Evolutionary conservation across 2,329 filamentous ascomycete genomes (phyloP), one percentile per base, ranked within the genome.

Genomic region (Apiospora aurea): DNA sequence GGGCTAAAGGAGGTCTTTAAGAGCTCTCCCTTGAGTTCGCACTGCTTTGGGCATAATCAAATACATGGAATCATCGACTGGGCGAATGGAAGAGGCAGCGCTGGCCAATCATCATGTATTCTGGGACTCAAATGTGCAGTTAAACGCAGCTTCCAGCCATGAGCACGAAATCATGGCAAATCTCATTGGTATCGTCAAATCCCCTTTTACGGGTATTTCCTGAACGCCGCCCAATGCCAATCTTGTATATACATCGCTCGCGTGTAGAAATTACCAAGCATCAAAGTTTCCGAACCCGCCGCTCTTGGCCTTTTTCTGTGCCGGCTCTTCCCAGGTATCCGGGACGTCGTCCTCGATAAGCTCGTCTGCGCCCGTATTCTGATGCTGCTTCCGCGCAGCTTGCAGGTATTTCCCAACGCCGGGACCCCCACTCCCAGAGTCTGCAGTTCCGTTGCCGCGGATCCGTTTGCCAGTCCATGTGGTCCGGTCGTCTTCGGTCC

Each of bases 401-500:
- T 94, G 92, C 69, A 99, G 82, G 80, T 98, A 98, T 81, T 96
- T 98, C 10, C 96, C 96, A 16, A 91, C 90, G 5, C 82, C 83
- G 8, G 83, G 84, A 14, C 82, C 81, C 18, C 82, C 81, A 41
- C 83, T 82, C 18, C 79, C 81, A 41, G 80, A 79, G 1, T 87
- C 87, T 1, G 90, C 85, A 0, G 86, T 89, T 0, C 91, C 92
- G 77, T 92, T 90, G 1, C 85, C 87, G 38, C 95, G 87, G 69
- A 99, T 90, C 53, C 95, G 87, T 84, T 98, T 99, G 4, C 96
- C 96, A 3, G 96, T 98, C 96, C 96, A 99, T 3, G 96, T 99
- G 2, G 94, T 92, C 80, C 90, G 90, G 78, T 98, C 95, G 78
- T 98, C 96, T 70, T 97, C 96, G 1, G 91, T 93, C 2, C 93